Evolutionary conservation across 2,329 filamentous ascomycete genomes (phyloP).

Genomic region (Penicillium sp.): DNA sequence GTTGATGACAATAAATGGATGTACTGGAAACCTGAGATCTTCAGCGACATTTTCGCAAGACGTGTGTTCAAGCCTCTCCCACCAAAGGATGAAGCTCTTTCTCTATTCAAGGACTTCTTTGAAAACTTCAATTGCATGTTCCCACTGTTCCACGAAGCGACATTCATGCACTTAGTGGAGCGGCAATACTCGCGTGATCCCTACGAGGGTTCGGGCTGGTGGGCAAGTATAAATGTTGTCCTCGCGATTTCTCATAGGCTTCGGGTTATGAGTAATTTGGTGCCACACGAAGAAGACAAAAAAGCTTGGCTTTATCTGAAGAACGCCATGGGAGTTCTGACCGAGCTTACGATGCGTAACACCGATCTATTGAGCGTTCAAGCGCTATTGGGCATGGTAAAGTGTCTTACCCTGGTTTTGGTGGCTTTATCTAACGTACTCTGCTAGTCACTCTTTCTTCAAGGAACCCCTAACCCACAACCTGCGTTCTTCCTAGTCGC

Average conservation of each 20-base stretch:
- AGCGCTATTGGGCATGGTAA: slow-evolving; percentile 81
- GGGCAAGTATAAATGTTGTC: slow-evolving; percentile 92
- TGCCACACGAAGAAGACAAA: slow-evolving; percentile 84
- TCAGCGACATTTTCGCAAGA: slow-evolving; percentile 84
- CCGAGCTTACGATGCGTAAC: slow-evolving; percentile 92
- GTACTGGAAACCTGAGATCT: slow-evolving; percentile 97
- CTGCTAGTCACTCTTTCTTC: slow-evolving; percentile 74
- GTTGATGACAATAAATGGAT: slow-evolving; percentile 94
- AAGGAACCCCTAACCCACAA: slow-evolving; percentile 94
- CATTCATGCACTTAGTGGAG: slow-evolving; percentile 96
- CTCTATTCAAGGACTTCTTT: slow-evolving; percentile 88
- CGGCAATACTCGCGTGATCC: slow-evolving; percentile 89
- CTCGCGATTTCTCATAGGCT: slow-evolving; percentile 90
- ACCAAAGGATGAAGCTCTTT: slow-evolving; percentile 80
- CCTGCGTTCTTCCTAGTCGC: slow-evolving; percentile 88
- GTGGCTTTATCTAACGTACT: slow-evolving; percentile 6
- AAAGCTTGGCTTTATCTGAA: slow-evolving; percentile 96
- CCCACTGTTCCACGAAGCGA: slow-evolving; percentile 93
- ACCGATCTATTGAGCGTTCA: slow-evolving; percentile 94
- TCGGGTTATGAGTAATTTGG: slow-evolving; percentile 91
- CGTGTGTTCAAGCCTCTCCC: slow-evolving; percentile 81
- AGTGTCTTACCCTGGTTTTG: slow-evolving; percentile 12
- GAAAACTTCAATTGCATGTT: slow-evolving; percentile 99
- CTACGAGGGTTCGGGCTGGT: slow-evolving; percentile 95
- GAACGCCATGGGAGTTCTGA: slow-evolving; percentile 90